phyloP scores from a whole-genome alignment of 176 grass and related monocot species.

The Dactylis glomerata region DNA sequence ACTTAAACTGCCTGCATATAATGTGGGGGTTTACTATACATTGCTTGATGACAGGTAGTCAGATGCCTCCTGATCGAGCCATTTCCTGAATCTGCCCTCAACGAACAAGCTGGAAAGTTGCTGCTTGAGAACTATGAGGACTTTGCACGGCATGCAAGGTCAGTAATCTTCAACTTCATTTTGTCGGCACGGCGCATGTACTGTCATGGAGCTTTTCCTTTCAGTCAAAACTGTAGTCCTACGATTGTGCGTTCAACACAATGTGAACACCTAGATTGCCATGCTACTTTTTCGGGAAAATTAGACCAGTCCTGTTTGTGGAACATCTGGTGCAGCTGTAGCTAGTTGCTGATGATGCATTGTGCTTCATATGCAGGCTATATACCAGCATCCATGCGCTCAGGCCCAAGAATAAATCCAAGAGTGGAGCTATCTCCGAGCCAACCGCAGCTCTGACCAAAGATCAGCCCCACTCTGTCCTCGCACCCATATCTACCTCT shows the following conservation, averaged over 20 bases:
- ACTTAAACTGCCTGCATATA: not conserved
- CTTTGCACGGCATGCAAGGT: slow-evolving; percentile 92
- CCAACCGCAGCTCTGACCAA: slow-evolving; percentile 61
- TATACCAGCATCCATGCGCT: slow-evolving; percentile 78
- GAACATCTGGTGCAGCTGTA: not conserved
- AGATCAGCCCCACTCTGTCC: slow-evolving; percentile 35
- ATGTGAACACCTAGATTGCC: not conserved
- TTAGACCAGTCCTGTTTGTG: not conserved
- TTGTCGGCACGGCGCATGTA: not conserved
- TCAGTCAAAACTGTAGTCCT: not conserved
- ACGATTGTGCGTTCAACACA: not conserved
- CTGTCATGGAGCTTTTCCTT: too few relatives aligned
- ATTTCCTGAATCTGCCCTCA: slow-evolving; percentile 97
- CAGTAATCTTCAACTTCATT: slow-evolving; percentile 9
- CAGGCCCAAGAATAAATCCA: slow-evolving; percentile 62
- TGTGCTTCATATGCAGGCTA: slow-evolving; percentile 37
- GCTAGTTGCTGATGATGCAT: slow-evolving; percentile 10
- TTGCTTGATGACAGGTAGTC: slow-evolving; percentile 56
- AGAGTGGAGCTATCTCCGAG: slow-evolving; percentile 67
- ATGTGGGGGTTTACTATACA: not conserved
- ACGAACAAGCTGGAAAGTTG: slow-evolving; percentile 96
- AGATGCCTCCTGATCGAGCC: slow-evolving; percentile 92
- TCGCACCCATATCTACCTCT: slow-evolving; percentile 40
- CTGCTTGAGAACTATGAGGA: slow-evolving; percentile 90
- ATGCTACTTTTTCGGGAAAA: not conserved